Conservation (phyloP, 2,329 filamentous ascomycete genomes). For the Monilinia polystroma region DNA sequence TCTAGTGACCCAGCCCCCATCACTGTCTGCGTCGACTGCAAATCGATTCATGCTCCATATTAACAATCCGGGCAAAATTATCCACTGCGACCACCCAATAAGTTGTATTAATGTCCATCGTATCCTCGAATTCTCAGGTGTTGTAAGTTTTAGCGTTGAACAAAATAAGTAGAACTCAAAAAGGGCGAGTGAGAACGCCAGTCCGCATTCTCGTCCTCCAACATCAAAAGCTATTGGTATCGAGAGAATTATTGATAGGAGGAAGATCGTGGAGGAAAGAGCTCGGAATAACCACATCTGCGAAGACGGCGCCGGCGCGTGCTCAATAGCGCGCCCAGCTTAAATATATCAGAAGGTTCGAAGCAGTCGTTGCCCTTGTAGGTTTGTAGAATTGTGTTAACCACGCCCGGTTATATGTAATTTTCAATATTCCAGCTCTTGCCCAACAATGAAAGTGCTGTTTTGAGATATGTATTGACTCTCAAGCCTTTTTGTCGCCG, state of each 20-base stretch:
- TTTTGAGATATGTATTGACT: not conserved
- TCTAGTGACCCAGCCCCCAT: conserved; percentile 75
- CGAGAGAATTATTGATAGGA: conserved; percentile 89
- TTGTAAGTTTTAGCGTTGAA: conserved; percentile 75
- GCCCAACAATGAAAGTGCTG: not conserved
- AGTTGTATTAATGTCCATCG: conserved; percentile 68
- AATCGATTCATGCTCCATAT: conserved; percentile 97
- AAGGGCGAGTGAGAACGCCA: conserved; percentile 88
- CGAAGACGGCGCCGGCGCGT: conserved; percentile 50
- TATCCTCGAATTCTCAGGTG: conserved; percentile 74
- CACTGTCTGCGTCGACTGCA: conserved; percentile 78
- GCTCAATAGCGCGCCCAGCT: conserved; percentile 46
- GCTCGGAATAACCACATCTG: conserved; percentile 82
- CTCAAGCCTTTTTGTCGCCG: not conserved
- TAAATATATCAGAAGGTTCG: conserved; percentile 21
- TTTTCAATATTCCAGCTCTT: not conserved
- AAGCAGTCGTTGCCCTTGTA: conserved; percentile 4
- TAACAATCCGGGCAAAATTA: conserved; percentile 79
- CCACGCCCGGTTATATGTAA: not conserved
- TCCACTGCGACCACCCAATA: conserved; percentile 77
- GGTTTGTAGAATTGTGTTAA: conserved; percentile 4
- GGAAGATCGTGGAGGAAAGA: conserved; percentile 78
- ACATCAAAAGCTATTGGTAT: conserved; percentile 98
- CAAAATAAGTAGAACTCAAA: conserved; percentile 90
- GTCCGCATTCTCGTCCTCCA: conserved; percentile 86